Base-by-base conservation (phyloP, 805 yeast species). In the Candida maesae region DNA sequence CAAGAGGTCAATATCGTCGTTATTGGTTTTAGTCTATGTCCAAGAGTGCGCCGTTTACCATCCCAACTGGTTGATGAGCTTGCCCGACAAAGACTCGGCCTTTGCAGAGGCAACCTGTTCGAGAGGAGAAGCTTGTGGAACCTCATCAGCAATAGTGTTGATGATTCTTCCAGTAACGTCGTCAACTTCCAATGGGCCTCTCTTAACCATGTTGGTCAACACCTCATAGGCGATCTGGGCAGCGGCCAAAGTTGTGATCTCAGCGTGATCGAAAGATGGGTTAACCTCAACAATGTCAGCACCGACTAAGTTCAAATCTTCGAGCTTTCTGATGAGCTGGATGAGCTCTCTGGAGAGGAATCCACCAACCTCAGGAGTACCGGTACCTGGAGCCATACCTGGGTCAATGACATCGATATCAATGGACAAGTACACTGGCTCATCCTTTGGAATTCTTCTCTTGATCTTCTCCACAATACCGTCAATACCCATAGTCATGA, bases 371-470 rank as follows among this genome's bases (percentile, higher is more conserved):
- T 84, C 93, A 50, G 81, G 75, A 4, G 93, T 84, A 9, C 93
- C 93, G 0, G 91, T 83, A 2, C 85, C 90, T 13, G 90, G 85
- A 3, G 87, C 87, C 37, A 69, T 64, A 5, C 84, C 78, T 0
- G 89, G 89, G 55, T 84, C 93, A 45, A 84, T 66, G 2, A 80
- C 84, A 55, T 81, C 88, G 34, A 84, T 80, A 59, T 85, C 95
- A n/a, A 86, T 83, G 16, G 87, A 79, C 31, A 86, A 65, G 53
- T 83, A 86, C 0, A 84, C 84, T 10, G 93, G 91, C 9, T 71
- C 67, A 40, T 77, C 73, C n/a, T 59, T 58, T 1, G 87, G 85
- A 26, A 85, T 74, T 27, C 78, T 66, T 3, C 66, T 59, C 50
- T 73, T 42, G 38, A 84, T 78, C 36, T 64, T 64, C n/a, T 68